Conservation (phyloP, 1,139 yeast genomes). For the Blastobotrys elegans region DNA sequence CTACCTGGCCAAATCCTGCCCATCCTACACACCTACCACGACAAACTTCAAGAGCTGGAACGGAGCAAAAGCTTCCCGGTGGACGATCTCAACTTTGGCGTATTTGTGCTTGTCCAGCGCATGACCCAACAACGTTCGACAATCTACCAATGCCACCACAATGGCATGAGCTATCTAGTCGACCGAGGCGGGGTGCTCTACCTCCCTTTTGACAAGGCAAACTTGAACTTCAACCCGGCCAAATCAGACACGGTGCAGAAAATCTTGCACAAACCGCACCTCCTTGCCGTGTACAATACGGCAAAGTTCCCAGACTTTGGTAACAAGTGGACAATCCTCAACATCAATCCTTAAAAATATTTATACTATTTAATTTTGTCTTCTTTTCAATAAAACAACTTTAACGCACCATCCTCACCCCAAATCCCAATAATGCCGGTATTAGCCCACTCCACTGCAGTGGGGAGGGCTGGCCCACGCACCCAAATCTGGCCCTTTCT, state of each 20-base stretch:
- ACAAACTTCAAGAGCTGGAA: neutral
- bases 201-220: conserved; percentile 9
- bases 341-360: neutral
- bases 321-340: conserved; percentile 5
- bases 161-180: conserved; percentile 5
- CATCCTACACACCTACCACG: neutral
- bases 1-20: neutral
- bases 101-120: conserved; percentile 5
- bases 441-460: conserved; percentile 26
- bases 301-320: conserved; percentile 4
- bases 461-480: conserved; percentile 26
- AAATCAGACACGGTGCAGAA: conserved; percentile 9
- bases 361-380: neutral
- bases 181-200: conserved; percentile 10
- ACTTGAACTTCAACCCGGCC: conserved; percentile 3
- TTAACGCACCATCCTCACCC: conserved; percentile 39
- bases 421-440: conserved; percentile 27
- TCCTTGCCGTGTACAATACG: conserved; percentile 10
- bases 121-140: conserved; percentile 4
- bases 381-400: conserved; percentile 10
- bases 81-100: conserved; percentile 1
- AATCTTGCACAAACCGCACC: conserved; percentile 4
- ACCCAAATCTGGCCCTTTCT: conserved; percentile 26
- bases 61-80: neutral
- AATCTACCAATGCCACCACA: conserved; percentile 1